Conservation (phyloP, 345 rosid species). For the Tarenaya hassleriana region DNA sequence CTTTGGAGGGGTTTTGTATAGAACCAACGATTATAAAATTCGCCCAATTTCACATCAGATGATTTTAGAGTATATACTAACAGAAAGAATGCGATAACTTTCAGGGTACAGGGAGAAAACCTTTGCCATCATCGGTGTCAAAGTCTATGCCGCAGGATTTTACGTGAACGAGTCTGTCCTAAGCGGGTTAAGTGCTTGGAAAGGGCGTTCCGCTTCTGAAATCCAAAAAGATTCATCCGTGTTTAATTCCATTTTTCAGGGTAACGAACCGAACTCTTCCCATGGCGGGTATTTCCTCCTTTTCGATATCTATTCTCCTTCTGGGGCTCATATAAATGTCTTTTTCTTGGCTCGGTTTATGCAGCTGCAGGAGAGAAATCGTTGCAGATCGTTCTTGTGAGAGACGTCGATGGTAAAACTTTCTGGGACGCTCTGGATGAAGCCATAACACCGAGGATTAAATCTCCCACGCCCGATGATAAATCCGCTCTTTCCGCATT, state of each 20-base stretch:
- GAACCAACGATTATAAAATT: constrained; percentile 2
- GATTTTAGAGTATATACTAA: background rate
- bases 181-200: constrained; percentile 42
- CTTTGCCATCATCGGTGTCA: constrained; percentile 75
- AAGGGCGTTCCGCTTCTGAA: constrained; percentile 45
- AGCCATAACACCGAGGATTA: constrained; percentile 67
- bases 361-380: constrained; percentile 68
- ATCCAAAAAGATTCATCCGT: constrained; percentile 46
- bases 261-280: constrained; percentile 36
- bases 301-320: background rate
- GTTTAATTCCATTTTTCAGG: constrained; percentile 46
- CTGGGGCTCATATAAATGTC: background rate
- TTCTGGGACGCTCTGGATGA: constrained; percentile 89
- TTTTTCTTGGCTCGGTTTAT: background rate
- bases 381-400: constrained; percentile 71
- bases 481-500: constrained; percentile 58
- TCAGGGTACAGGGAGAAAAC: constrained; percentile 87
- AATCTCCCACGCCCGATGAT: constrained; percentile 44
- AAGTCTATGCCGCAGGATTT: constrained; percentile 84
- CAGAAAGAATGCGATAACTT: background rate
- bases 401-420: constrained; percentile 92
- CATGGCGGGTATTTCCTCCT: background rate
- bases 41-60: background rate
- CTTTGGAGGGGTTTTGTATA: background rate
- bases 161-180: constrained; percentile 47